A percentile compares a stretch with the other conserved stretches of the same genome.
Conservation (phyloP, 352 stramenopile species). For the Phytophthora hybrid region DNA sequence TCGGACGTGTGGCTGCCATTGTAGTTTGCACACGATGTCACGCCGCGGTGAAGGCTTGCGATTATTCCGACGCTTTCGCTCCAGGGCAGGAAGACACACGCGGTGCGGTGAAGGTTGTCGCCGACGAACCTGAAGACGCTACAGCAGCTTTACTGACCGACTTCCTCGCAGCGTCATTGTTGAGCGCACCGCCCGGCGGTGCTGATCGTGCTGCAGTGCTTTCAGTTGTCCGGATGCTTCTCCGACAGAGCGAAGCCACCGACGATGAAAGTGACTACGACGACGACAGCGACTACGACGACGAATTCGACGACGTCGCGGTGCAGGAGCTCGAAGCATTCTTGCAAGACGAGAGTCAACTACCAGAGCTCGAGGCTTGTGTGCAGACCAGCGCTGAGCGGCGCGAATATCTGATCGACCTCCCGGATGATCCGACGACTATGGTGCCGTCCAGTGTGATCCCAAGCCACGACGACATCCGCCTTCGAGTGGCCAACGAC, state of each 20-base stretch:
- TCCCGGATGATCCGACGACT: constrained; percentile 28
- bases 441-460: constrained; percentile 39
- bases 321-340: constrained; percentile 21
- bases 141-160: constrained; percentile 35
- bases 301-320: constrained; percentile 10
- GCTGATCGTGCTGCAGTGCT: constrained; percentile 31
- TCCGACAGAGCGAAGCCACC: constrained; percentile 22
- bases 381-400: constrained; percentile 45
- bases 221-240: constrained; percentile 44
- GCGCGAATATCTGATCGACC: constrained; percentile 47
- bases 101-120: constrained; percentile 27
- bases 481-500: constrained; percentile 30
- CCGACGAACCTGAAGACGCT: constrained; percentile 19
- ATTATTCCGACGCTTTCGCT: constrained; percentile 34
- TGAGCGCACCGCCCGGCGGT: constrained; percentile 12
- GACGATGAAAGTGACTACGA: neutral
- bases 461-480: constrained; percentile 36
- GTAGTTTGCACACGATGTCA: constrained; percentile 35
- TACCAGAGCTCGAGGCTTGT: constrained; percentile 33
- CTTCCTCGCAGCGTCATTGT: constrained; percentile 41
- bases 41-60: constrained; percentile 31
- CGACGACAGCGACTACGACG: constrained; percentile 1
- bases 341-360: constrained; percentile 23
- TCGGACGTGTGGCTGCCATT: constrained; percentile 30
- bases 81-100: constrained; percentile 12